These are phyloP conservation scores for Gypsophila paniculata DNA, from an alignment of 179 eudicot genomes.

Conservation along the genomic window DNA sequence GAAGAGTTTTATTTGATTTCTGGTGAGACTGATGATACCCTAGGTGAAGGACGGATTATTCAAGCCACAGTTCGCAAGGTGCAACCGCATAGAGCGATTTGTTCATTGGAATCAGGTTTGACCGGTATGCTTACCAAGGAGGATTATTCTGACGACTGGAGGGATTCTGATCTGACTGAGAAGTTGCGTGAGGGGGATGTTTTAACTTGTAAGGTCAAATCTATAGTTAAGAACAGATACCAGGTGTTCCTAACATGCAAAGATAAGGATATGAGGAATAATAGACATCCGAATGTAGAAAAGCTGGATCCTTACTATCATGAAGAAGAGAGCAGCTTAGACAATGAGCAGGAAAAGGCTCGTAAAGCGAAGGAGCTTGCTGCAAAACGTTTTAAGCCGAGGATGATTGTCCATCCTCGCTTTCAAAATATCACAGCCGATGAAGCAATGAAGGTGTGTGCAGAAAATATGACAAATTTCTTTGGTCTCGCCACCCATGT, in stretches of 20 bases:
- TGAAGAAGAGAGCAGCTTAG: slow-evolving; percentile 63
- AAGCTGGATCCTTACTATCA: slow-evolving; percentile 70
- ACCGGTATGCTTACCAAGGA: slow-evolving; percentile 71
- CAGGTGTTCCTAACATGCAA: slow-evolving; percentile 71
- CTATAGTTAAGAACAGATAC: slow-evolving; percentile 56
- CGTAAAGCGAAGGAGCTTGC: slow-evolving; percentile 82
- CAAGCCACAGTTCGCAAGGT: slow-evolving; percentile 93
- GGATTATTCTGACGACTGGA: slow-evolving; percentile 77
- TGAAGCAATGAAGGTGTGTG: slow-evolving; percentile 84
- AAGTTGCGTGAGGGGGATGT: slow-evolving; percentile 84
- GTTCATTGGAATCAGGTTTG: slow-evolving; percentile 84
- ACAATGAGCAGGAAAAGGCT: slow-evolving; percentile 58
- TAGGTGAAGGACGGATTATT: slow-evolving; percentile 79
- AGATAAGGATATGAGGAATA: slow-evolving; percentile 68
- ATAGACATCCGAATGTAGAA: slow-evolving; percentile 38
- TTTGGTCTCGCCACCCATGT: neutral
- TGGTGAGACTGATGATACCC: slow-evolving; percentile 83
- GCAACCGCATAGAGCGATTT: slow-evolving; percentile 64
- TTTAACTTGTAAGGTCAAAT: slow-evolving; percentile 72
- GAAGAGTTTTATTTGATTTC: slow-evolving; percentile 84
- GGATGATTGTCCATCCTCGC: slow-evolving; percentile 95
- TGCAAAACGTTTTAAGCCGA: slow-evolving; percentile 75
- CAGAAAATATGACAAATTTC: neutral
- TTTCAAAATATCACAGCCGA: slow-evolving; percentile 89
- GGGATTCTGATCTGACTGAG: slow-evolving; percentile 77